Evolutionary conservation across 306 rosid species (phyloP).

Genomic region (Quercus variabilis): DNA sequence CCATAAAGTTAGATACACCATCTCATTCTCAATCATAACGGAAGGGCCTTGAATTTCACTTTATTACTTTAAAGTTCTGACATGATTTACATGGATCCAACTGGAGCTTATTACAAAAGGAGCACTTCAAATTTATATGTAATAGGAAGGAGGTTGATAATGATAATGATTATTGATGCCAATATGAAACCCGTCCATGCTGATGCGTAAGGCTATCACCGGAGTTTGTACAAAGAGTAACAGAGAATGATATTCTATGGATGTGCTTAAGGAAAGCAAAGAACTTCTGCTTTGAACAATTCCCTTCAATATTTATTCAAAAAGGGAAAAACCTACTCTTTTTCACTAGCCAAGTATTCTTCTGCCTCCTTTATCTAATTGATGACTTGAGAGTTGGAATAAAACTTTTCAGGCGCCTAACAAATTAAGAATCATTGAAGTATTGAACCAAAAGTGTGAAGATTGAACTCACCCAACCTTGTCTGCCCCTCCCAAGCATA

Average conservation of each 20-base stretch:
- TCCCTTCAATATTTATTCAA: constrained; percentile 3
- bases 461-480: constrained; percentile 3
- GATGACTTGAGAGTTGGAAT: constrained; percentile 9
- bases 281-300: constrained; percentile 40
- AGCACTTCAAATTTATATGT: background rate
- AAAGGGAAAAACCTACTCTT: constrained; percentile 17
- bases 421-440: background rate
- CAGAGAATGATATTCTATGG: constrained; percentile 6
- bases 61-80: background rate
- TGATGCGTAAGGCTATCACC: no score
- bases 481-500: background rate
- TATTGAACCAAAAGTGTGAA: no score
- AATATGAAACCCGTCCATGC: background rate
- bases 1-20: background rate
- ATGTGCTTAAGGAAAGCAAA: constrained; percentile 44
- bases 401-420: constrained; percentile 17
- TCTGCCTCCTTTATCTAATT: constrained; percentile 13
- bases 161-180: no score
- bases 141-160: background rate
- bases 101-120: no score
- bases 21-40: background rate
- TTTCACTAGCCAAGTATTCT: constrained; percentile 19
- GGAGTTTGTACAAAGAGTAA: background rate
- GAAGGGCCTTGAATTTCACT: background rate
- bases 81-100: background rate